Evolutionary conservation across 1,139 yeast genomes (phyloP), one percentile per base, ranked within the genome.

Genomic region (Wickerhamomyces sp.): DNA sequence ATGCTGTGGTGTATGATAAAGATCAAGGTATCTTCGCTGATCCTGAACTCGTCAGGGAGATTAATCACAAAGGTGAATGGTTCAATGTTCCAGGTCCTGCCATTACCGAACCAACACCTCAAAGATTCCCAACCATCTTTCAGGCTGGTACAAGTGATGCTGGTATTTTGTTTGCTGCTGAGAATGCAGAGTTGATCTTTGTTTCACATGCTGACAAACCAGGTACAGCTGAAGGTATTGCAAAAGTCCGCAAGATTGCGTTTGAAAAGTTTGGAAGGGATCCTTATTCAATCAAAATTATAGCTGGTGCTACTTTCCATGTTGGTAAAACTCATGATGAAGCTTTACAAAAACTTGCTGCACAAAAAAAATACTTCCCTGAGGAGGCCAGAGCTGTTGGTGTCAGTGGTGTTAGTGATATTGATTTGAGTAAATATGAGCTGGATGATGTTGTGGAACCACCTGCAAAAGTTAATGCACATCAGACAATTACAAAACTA

Each of bases 121-220:
- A 69, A 50, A 65, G 72, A 55, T 53, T 68, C n/a, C 74, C 74
- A 2, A 68, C 68, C 3, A 60, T 71, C 38, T 59, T 71, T 38
- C 76, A 71, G 53, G 76, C 76, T 2, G 76, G 76, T 15, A 65
- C 73, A 15, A 69, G 75, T 0, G 57, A 64, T 10, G 64, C 64
- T 11, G 75, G 75, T n/a, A 65, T 64, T 45, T 64, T 66, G 6
- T 67, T 67, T 57, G 75, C 75, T n/a, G 76, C 76, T n/a, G 63
- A 64, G 47, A 64, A 69, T 55, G 75, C 74, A 2, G 76, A 71
- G 51, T 63, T 64, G 10, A 67, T 69, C 8, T 70, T 38, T 14
- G 29, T 45, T 11, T 10, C 48, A 18, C 58, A 59, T 41, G 63
- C 55, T 42, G 58, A 57, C 60, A 10, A 60, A 62, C 14, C 53